phyloP scores from a whole-genome alignment of 176 grass and related monocot species.

The Aegilops sharonensis region DNA sequence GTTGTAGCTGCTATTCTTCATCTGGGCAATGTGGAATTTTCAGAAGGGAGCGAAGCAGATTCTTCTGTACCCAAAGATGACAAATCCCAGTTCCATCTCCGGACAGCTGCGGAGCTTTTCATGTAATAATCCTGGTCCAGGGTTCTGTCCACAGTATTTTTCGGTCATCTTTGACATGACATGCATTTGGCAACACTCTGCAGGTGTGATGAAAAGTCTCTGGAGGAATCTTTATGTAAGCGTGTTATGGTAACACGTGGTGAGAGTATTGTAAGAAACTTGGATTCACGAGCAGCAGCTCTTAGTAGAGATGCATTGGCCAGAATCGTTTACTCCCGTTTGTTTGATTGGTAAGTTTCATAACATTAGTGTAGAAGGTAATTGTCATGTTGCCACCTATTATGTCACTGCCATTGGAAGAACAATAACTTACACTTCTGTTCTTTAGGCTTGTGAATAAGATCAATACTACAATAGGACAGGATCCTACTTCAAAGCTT shows the following conservation, averaged over 20 bases:
- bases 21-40: constrained; percentile 92
- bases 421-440: not conserved
- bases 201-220: constrained; percentile 81
- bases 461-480: constrained; percentile 95
- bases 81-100: constrained; percentile 82
- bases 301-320: constrained; percentile 96
- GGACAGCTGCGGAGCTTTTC: constrained; percentile 90
- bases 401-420: not conserved
- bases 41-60: constrained; percentile 82
- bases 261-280: constrained; percentile 81
- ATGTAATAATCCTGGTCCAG: constrained; percentile 54
- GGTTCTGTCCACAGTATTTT: constrained; percentile 25
- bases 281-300: constrained; percentile 72
- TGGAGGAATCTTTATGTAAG: constrained; percentile 89
- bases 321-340: constrained; percentile 88
- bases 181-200: constrained; percentile 36
- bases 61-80: constrained; percentile 89
- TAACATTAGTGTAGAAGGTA: constrained; percentile 22
- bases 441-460: constrained; percentile 85
- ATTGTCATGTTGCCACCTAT: constrained; percentile 11
- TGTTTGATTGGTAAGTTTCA: constrained; percentile 92
- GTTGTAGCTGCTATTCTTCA: constrained; percentile 99
- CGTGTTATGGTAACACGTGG: constrained; percentile 89
- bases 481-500: constrained; percentile 88
- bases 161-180: constrained; percentile 9